phyloP scores from a whole-genome alignment of 2,329 filamentous ascomycete species.

The Whalleya microplaca region DNA sequence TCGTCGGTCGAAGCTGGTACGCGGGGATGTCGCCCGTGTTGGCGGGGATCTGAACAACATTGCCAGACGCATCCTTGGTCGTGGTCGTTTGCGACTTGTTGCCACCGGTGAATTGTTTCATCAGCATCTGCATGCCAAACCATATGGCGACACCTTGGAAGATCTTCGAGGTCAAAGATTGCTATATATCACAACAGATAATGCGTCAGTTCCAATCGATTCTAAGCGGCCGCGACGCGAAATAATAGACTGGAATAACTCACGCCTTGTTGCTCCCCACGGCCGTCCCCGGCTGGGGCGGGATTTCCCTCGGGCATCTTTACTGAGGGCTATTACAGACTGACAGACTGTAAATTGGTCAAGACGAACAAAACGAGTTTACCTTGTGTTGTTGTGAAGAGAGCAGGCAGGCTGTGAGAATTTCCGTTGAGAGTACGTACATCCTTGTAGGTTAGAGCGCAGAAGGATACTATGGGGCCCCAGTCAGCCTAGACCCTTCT shows the following conservation, averaged over 20 bases:
- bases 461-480: too few species aligned
- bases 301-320: constrained; percentile 41
- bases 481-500: constrained; percentile 8
- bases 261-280: constrained; percentile 37
- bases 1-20: constrained; percentile 66
- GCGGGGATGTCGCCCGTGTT: constrained; percentile 63
- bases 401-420: too few species aligned
- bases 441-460: constrained; percentile 5
- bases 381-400: too few species aligned
- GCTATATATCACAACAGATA: constrained; percentile 11
- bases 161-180: constrained; percentile 51
- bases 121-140: constrained; percentile 61
- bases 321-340: constrained; percentile 7
- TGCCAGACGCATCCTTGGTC: constrained; percentile 55
- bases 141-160: constrained; percentile 59
- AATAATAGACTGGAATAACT: constrained; percentile 20
- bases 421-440: too few species aligned
- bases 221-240: not conserved
- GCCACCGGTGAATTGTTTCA: constrained; percentile 56
- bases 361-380: not conserved
- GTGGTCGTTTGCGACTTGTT: constrained; percentile 52
- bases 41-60: constrained; percentile 55
- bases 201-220: constrained; percentile 15
- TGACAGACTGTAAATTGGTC: constrained; percentile 3
- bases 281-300: constrained; percentile 36